phyloP scores from a whole-genome alignment of 208 protist genomes.

The Perkinsela sp. region DNA sequence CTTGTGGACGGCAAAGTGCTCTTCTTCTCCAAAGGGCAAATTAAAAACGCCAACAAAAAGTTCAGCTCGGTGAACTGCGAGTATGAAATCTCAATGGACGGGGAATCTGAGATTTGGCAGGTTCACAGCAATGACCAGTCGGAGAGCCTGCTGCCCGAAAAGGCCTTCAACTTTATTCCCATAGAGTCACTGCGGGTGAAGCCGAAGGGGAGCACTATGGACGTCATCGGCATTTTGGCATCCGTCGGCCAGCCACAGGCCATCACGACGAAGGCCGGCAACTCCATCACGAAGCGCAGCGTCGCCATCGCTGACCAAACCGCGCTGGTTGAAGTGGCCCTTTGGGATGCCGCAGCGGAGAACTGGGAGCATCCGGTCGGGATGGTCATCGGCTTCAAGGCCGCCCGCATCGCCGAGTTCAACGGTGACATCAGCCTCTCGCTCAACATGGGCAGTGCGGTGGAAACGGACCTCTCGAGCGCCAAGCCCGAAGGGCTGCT shows the following conservation, averaged over 20 bases:
- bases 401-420: slow-evolving; percentile 44
- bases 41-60: slow-evolving; percentile 59
- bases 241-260: slow-evolving; percentile 19
- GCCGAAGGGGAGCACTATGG: slow-evolving; percentile 40
- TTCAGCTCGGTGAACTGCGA: slow-evolving; percentile 72
- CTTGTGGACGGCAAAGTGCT: slow-evolving; percentile 59
- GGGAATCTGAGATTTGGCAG: slow-evolving; percentile 26
- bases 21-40: slow-evolving; percentile 59
- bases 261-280: slow-evolving; percentile 40
- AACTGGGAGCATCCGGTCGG: slow-evolving; percentile 18
- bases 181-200: slow-evolving; percentile 50
- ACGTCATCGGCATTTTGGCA: slow-evolving; percentile 40
- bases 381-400: slow-evolving; percentile 38
- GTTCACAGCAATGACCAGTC: slow-evolving; percentile 21
- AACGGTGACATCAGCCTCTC: too few relatives aligned
- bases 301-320: slow-evolving; percentile 35
- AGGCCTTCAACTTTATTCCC: slow-evolving; percentile 59
- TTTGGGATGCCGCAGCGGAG: slow-evolving; percentile 56
- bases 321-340: slow-evolving; percentile 39
- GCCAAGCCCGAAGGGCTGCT: too few relatives aligned
- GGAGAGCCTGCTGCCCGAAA: slow-evolving; percentile 14
- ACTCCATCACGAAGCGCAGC: slow-evolving; percentile 41
- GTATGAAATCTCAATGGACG: slow-evolving; percentile 66
- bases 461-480: too few relatives aligned
- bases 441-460: too few relatives aligned